Percentiles rank a stretch among this genome's conserved stretches.
Evolutionary conservation across 176 grass and related monocot genomes (phyloP).

Genomic region (Puccinellia tenuiflora): DNA sequence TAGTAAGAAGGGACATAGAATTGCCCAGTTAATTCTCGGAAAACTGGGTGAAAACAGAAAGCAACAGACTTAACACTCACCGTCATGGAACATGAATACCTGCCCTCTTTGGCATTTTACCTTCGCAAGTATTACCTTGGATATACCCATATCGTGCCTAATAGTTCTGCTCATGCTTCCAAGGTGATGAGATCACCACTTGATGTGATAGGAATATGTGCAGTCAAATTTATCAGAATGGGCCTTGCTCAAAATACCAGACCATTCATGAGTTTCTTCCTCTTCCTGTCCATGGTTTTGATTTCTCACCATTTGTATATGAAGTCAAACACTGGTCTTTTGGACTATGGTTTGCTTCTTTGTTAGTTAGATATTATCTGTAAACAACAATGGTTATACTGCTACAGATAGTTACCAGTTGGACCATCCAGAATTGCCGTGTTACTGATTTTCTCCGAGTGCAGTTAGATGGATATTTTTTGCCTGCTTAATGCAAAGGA

Average conservation of each 20-base stretch:
- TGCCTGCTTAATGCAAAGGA: background rate
- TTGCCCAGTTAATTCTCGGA: background rate
- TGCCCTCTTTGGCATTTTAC: background rate
- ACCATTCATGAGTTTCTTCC: background rate
- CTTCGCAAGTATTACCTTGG: background rate
- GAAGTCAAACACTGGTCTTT: background rate
- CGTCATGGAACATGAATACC: background rate
- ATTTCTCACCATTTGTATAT: background rate
- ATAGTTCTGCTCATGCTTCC: constrained; percentile 6
- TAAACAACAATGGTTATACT: background rate
- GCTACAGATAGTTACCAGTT: background rate
- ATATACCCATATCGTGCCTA: background rate
- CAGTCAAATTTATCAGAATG: background rate
- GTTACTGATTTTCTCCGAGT: background rate
- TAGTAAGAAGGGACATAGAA: background rate
- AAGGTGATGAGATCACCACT: background rate
- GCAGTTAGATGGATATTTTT: background rate
- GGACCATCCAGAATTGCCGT: background rate
- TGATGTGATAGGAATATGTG: background rate
- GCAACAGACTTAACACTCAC: background rate
- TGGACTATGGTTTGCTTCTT: background rate
- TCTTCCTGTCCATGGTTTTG: background rate
- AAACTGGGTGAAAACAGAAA: background rate
- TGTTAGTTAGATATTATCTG: background rate
- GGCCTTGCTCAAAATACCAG: background rate